Base-by-base conservation (phyloP, 306 rosid genomes). In the Carpinus viminea region DNA sequence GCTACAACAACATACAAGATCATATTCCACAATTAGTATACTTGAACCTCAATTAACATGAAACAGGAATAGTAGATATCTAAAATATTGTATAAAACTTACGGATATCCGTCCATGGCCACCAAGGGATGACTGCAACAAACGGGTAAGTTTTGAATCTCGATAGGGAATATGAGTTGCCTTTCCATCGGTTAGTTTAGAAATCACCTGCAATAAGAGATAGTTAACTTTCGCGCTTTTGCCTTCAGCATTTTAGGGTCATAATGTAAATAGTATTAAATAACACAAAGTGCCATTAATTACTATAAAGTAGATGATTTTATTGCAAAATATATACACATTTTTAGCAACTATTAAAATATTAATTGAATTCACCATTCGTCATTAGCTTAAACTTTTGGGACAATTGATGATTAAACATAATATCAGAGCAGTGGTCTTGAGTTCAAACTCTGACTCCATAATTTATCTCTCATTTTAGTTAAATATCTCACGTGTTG, bases 81-180 rank as follows among this genome's bases (percentile, higher is more conserved):
- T 53, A 43, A 76, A 48, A 57, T 51, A 73, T 10, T 56, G 68
- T 21, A 43, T 26, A 17, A 54, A 45, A 88, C 91, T 68, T 79
- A 88, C 91, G 47, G 91, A 88, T 70, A 88, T 73, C 51, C 83
- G 86, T 50, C 91, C 91, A 85, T 83, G 87, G 46, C 91, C 91
- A 52, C 91, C 83, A 48, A 88, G 87, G 82, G 89, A 88, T 70
- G 91, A 83, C 86, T 88, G 91, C 84, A 88, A 76, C 77, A 88
- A 69, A 68, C 91, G 91, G 52, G 91, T 88, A 79, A 88, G 91
- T 83, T 88, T 88, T 45, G 91, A 88, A 78, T 88, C 91, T 69
- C 91, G 89, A 81, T 85, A 88, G 16, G 91, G 91, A 81, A 88
- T 34, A 72, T 88, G 91, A 57, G 89, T 81, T 75, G 91, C 87